Base-by-base conservation (phyloP, 169 alveolate species). In the Plasmodium knowlesi region DNA sequence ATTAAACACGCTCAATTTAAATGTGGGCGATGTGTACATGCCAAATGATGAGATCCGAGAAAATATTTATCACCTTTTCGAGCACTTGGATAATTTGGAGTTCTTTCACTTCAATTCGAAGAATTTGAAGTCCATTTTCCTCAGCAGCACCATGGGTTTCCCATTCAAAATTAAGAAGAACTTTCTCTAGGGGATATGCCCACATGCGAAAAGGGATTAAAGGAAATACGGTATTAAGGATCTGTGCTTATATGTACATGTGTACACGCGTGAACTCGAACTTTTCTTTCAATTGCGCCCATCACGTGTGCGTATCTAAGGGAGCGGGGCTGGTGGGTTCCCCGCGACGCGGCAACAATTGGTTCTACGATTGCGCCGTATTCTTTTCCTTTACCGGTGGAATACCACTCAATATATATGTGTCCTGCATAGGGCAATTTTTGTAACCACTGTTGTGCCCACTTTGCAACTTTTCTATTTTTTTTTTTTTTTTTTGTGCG, bases 21-120 rank as follows among this genome's bases (percentile, higher is more conserved):
- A 96, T 84, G 94, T 96, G 73, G 97, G 97, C 3, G 97, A 96
- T 84, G 97, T 96, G n/a, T 78, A 96, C 41, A 96, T 96, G 97
- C 82, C 97, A 34, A 78, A 71, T 79, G 97, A 96, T 71, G 95
- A 96, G 54, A 96, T 96, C n/a, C 93, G 97, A 43, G 95, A 95
- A 82, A 96, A 96, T 73, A 78, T 96, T 39, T 57, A 72, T 8
- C 46, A 89, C 43, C 50, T 89, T 3, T 89, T 89, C 82, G 94
- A 89, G 5, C 73, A 79, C 79, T 61, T 89, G 37, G 94, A 89
- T 6, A 79, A 79, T 43, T 43, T 89, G 53, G 94, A 89, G 28
- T 89, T 89, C 57, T 89, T 89, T 46, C 94, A 89, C 82, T 89
- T 89, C 82, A 89, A 89, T 71, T 39, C 73, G 16, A 89, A 79